These are phyloP conservation scores for Wickerhamomyces rabaulensis DNA, from an alignment of 805 yeast genomes.

Conservation along the genomic window DNA sequence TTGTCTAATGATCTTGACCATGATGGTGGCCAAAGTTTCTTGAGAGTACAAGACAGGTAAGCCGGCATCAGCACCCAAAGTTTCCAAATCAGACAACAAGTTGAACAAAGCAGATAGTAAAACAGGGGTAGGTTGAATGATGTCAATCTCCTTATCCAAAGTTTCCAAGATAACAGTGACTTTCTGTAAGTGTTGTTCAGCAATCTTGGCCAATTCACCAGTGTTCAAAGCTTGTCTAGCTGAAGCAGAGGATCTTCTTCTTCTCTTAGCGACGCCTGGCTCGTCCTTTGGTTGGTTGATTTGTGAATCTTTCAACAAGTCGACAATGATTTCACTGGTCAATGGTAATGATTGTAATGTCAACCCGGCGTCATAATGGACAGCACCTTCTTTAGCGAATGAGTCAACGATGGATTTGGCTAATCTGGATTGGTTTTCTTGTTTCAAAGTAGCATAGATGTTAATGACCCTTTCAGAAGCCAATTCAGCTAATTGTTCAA, in stretches of 20 bases:
- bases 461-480: constrained; percentile 47
- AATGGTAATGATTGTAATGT: constrained; percentile 51
- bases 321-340: constrained; percentile 50
- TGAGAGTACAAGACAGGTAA: constrained; percentile 88
- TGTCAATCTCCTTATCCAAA: constrained; percentile 44
- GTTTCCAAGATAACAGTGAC: constrained; percentile 77
- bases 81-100: constrained; percentile 67
- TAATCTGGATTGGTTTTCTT: constrained; percentile 52
- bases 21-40: constrained; percentile 83
- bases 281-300: constrained; percentile 40
- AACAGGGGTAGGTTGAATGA: constrained; percentile 33
- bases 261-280: constrained; percentile 59
- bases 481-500: constrained; percentile 37
- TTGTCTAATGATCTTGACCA: constrained; percentile 60
- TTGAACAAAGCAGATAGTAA: constrained; percentile 51
- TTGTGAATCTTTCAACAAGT: constrained; percentile 54
- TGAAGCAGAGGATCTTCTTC: constrained; percentile 76
- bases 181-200: constrained; percentile 72
- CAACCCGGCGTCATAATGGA: constrained; percentile 48
- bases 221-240: constrained; percentile 71
- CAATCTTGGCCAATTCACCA: constrained; percentile 63
- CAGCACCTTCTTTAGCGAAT: constrained; percentile 33
- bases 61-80: constrained; percentile 86
- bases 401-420: constrained; percentile 58
- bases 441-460: constrained; percentile 53